Evolutionary conservation across 176 grass and related monocot genomes (phyloP).

Genomic region (Triticum turgidum): DNA sequence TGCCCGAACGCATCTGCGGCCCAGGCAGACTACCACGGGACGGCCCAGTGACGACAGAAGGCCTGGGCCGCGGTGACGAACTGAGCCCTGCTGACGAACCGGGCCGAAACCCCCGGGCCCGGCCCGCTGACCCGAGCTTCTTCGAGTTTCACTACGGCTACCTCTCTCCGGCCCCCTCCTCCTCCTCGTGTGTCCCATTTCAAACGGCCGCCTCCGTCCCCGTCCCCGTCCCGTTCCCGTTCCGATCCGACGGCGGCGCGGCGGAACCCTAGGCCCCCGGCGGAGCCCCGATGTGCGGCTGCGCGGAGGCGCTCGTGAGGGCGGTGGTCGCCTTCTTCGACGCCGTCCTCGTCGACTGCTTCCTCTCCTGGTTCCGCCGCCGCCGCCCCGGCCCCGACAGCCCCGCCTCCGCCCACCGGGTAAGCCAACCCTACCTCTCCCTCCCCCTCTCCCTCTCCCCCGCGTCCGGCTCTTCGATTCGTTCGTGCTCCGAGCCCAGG

Average conservation of each 20-base stretch:
- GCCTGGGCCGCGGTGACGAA: no score
- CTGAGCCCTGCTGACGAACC: no score
- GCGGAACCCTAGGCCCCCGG: constrained; percentile 16
- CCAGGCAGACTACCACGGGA: background rate
- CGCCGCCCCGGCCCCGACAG: background rate
- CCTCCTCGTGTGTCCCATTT: background rate
- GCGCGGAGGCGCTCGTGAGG: constrained; percentile 23
- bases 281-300: constrained; percentile 32
- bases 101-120: background rate
- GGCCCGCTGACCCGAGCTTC: background rate
- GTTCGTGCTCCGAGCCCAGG: background rate
- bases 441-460: background rate
- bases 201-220: background rate
- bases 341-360: constrained; percentile 49
- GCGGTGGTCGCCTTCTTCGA: constrained; percentile 50
- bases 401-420: background rate
- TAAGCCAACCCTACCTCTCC: constrained; percentile 7
- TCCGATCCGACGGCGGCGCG: background rate
- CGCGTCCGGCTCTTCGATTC: background rate
- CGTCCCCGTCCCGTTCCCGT: background rate
- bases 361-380: constrained; percentile 49
- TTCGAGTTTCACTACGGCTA: background rate
- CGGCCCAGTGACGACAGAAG: background rate
- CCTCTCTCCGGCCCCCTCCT: background rate
- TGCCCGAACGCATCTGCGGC: background rate